Conservation (phyloP, 2,329 filamentous ascomycete species). For the Hymenoscyphus fraxineus region DNA sequence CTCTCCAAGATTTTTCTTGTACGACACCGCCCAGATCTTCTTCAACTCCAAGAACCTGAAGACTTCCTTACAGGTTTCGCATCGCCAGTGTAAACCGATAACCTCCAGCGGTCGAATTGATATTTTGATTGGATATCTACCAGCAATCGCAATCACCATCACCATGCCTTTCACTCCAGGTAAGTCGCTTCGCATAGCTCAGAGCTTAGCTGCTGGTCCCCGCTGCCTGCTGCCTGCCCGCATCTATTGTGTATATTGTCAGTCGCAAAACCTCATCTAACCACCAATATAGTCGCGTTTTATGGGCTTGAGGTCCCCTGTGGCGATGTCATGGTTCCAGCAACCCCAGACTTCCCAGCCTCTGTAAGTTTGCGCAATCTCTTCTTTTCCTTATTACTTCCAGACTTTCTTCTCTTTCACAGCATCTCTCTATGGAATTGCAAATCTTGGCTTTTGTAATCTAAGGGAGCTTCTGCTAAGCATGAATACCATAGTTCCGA, state of each 20-base stretch:
- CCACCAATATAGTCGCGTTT: conserved; percentile 58
- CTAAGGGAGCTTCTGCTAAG: conserved; percentile 17
- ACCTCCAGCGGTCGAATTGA: neutral
- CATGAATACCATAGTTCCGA: conserved; percentile 63
- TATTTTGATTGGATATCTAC: neutral
- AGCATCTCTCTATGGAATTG: neutral
- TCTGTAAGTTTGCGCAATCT: conserved; percentile 58
- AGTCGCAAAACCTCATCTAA: conserved; percentile 35
- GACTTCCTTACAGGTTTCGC: conserved; percentile 1
- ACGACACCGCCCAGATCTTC: conserved; percentile 9
- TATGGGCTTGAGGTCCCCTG: conserved; percentile 90
- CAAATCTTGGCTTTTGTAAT: neutral
- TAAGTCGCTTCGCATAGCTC: conserved; percentile 17
- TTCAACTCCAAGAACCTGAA: conserved; percentile 1
- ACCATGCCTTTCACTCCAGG: conserved; percentile 50
- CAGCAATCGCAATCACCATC: conserved; percentile 35
- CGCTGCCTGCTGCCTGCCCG: neutral
- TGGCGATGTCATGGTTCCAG: conserved; percentile 77
- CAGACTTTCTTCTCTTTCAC: neutral
- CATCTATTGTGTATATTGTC: neutral
- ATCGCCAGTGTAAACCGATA: neutral
- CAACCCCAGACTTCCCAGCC: conserved; percentile 73
- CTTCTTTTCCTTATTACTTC: neutral
- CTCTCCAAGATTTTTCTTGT: neutral
- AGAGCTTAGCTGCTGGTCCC: neutral